Conservation (phyloP, 2,329 filamentous ascomycete species). For the Dothideomycetes sp. region DNA sequence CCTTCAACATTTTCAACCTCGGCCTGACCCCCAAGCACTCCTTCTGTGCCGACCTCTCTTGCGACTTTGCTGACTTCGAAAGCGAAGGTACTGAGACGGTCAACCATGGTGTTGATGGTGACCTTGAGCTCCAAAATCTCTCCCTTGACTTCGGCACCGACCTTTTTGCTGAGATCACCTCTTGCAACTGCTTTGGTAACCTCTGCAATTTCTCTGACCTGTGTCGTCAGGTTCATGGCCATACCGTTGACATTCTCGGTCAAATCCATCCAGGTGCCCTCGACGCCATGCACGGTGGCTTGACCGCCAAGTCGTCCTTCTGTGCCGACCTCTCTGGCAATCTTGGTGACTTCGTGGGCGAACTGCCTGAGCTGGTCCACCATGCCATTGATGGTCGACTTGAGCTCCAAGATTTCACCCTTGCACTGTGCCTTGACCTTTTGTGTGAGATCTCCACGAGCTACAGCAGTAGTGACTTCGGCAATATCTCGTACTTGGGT, state of each 20-base stretch:
- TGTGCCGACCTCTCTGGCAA: constrained; percentile 41
- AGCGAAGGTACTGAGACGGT: constrained; percentile 51
- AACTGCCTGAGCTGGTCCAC: constrained; percentile 42
- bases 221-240: constrained; percentile 40
- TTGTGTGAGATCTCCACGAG: constrained; percentile 39
- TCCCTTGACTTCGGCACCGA: constrained; percentile 40
- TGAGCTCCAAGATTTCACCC: constrained; percentile 40
- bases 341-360: constrained; percentile 42
- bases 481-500: constrained; percentile 43
- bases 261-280: constrained; percentile 43
- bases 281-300: constrained; percentile 41
- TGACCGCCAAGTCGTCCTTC: constrained; percentile 41
- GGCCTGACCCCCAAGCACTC: constrained; percentile 52
- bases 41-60: constrained; percentile 53
- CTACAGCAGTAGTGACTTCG: constrained; percentile 41
- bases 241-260: constrained; percentile 45
- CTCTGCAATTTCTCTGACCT: constrained; percentile 42
- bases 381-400: constrained; percentile 43
- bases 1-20: constrained; percentile 55
- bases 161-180: constrained; percentile 41
- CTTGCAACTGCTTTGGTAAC: constrained; percentile 42
- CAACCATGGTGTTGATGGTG: constrained; percentile 65
- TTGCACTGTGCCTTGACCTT: constrained; percentile 42
- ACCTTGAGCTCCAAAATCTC: constrained; percentile 61
- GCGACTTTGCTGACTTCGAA: constrained; percentile 57